Percentiles rank a stretch among this genome's conserved stretches.
Evolutionary conservation across 1,139 yeast genomes (phyloP).

Genomic region (Lodderomyces theae): DNA sequence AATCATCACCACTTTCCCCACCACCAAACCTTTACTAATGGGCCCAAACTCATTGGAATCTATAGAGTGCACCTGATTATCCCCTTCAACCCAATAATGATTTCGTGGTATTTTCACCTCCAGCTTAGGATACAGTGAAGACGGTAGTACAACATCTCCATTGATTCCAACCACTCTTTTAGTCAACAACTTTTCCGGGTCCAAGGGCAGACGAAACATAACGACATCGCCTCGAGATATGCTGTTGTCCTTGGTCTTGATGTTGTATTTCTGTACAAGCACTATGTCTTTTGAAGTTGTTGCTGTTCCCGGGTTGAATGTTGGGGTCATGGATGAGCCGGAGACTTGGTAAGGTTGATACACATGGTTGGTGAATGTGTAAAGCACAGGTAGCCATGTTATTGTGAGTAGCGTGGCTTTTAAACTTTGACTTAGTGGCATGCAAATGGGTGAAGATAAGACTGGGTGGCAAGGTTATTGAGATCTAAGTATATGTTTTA

Average conservation of each 20-base stretch:
- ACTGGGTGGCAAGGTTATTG: too few relatives aligned
- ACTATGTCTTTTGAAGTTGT: conserved; percentile 64
- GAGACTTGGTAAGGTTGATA: conserved; percentile 74
- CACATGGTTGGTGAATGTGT: conserved; percentile 67
- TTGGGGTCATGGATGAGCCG: conserved; percentile 88
- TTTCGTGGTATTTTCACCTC: conserved; percentile 65
- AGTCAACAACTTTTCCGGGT: conserved; percentile 71
- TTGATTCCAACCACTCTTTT: conserved; percentile 75
- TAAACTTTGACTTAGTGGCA: conserved; percentile 15
- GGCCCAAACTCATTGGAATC: conserved; percentile 89
- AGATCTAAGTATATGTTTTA: too few relatives aligned
- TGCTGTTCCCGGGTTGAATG: conserved; percentile 65
- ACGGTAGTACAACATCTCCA: conserved; percentile 64
- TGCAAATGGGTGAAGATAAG: too few relatives aligned
- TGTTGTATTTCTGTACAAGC: conserved; percentile 62
- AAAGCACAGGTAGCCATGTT: conserved; percentile 78
- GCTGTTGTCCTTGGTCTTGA: conserved; percentile 41
- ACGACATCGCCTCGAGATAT: conserved; percentile 69
- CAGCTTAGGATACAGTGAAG: conserved; percentile 60
- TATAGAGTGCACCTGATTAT: conserved; percentile 73
- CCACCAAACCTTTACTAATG: conserved; percentile 69
- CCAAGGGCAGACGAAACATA: conserved; percentile 71
- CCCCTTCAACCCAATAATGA: conserved; percentile 95
- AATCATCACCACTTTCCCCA: conserved; percentile 66
- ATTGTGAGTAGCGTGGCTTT: conserved; percentile 30